Evolutionary conservation across 805 yeast species (phyloP), one percentile per base, ranked within the genome.

Genomic region (Myxozyma monticola): DNA sequence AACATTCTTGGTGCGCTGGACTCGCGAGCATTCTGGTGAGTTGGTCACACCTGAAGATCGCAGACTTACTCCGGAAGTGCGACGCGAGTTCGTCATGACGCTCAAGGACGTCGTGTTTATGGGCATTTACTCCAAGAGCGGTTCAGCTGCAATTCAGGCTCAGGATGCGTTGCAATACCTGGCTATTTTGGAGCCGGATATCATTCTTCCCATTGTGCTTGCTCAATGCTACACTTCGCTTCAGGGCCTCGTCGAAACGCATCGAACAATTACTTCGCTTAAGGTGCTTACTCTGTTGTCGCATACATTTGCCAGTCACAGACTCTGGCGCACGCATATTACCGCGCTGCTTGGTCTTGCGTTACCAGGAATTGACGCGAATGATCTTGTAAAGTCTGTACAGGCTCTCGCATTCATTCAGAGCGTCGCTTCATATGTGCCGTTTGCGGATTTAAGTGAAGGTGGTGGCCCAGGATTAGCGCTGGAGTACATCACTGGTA

Each of bases 321-420:
- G 84, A 1, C 67, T 80, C 1, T 88, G 77, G 63, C 72, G 96
- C 37, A 81, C 87, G 10, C 99, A 93, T 62, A 70, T 88, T 10
- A 80, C 95, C 0, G 78, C 95, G 46, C 71, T 93, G 14, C 65
- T 90, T 34, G 78, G 82, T 24, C 74, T 88, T 66, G 71, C 83
- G 1, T 65, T 89, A 6, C 86, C 89, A 0, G 96, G 93, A 26
- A 81, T 93, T 25, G 98, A 93, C 64, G 79, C 90, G 0, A 93
- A 90, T 64, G 99, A 93, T 66, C 74, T 88, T 42, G 75, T 73
- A 12, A 79, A 90, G 63, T 83, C 96, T 0, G 73, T 81, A 14
- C 76, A 80, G 44, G 77, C 95, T 0, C 68, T 90, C 35, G 78
- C 82, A 50, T 76, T 85, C 17, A 76, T 93, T 48, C 84, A 87